phyloP scores from a whole-genome alignment of 2,329 filamentous ascomycete genomes.

The Chrysosphaeria jannelii region DNA sequence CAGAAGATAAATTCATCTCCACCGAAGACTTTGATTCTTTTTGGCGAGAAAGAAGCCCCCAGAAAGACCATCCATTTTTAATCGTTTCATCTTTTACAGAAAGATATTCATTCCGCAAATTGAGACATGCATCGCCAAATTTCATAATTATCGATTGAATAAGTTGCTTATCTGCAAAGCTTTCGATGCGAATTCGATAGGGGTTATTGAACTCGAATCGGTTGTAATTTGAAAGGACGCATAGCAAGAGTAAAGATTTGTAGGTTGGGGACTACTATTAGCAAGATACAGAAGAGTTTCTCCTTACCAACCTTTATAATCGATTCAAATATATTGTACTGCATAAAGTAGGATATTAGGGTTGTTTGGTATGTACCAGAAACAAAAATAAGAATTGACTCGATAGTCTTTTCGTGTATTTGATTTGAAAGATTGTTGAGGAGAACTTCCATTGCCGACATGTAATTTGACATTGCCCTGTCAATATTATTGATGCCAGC shows the following conservation, averaged over 20 bases:
- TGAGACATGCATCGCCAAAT: slow-evolving; percentile 40
- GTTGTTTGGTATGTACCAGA: slow-evolving; percentile 92
- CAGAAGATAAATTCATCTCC: too few relatives aligned
- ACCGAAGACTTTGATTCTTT: too few relatives aligned
- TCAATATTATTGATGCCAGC: slow-evolving; percentile 77
- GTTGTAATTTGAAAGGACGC: slow-evolving; percentile 87
- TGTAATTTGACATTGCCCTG: slow-evolving; percentile 63
- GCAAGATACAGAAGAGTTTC: slow-evolving; percentile 17
- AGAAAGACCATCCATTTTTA: too few relatives aligned
- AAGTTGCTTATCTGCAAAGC: slow-evolving; percentile 76
- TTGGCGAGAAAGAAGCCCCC: too few relatives aligned
- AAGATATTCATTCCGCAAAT: too few relatives aligned
- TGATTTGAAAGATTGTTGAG: slow-evolving; percentile 43
- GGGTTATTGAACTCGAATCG: slow-evolving; percentile 98
- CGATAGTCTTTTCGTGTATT: slow-evolving; percentile 48
- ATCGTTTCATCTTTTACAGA: too few relatives aligned
- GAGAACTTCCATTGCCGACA: slow-evolving; percentile 49
- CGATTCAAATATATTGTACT: slow-evolving; percentile 75
- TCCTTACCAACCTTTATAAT: slow-evolving; percentile 72
- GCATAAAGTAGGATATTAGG: slow-evolving; percentile 78
- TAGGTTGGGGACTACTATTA: too few relatives aligned
- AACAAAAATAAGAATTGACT: slow-evolving; percentile 54
- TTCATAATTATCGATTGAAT: slow-evolving; percentile 58
- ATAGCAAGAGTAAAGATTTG: slow-evolving; percentile 58
- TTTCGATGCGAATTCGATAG: slow-evolving; percentile 68